Base-by-base conservation (phyloP, 2,329 filamentous ascomycete genomes). In the Hymenoscyphus scutula region DNA sequence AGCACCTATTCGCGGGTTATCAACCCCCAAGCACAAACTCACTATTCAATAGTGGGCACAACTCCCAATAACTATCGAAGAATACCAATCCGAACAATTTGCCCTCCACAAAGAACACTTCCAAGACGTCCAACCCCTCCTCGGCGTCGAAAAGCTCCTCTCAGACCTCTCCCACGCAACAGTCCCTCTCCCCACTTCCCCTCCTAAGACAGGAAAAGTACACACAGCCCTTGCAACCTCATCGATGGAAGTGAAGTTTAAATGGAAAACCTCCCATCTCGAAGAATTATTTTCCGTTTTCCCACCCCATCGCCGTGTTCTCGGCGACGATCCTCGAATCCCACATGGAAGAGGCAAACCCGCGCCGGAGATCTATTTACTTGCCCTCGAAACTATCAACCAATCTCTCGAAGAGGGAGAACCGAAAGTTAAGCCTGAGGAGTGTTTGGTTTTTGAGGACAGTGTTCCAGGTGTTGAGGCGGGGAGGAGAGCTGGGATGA, bases 381-480 rank as follows among this genome's bases (percentile, higher is more conserved):
- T 98, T 0, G 94, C 95, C 0, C 80, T 99, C 61, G 81, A 90
- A 76, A 90, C 88, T 3, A 89, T 99, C 74, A 99, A 99, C 76
- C 84, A 85, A 53, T 85, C 86, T 17, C 80, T 96, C 6, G 78
- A 80, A 0, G 77, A 81, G 3, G 86, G 85, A 45, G 87, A 89
- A 58, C 78, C 82, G 67, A 78, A 84, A 63, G 88, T 99, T 66
- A 81, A 74, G 60, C 92, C 92, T 0, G 89, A 90, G 68, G 94
- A 98, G 76, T 98, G 95, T 74, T 81, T 99, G 17, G 95, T 98
- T 0, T 98, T 99, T 71, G 95, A 99, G 77, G 95, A 99, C 76
- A 91, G 89, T 53, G 93, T 98, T 1, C 91, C 92, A 0, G 95
- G 95, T 2, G 92, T 97, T 2, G 95, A 99, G 78, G 87, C 92